Evolutionary conservation across 148 eudicot species (phyloP), one percentile per base, ranked within the genome.

Genomic region (Vaccinium darrowii): DNA sequence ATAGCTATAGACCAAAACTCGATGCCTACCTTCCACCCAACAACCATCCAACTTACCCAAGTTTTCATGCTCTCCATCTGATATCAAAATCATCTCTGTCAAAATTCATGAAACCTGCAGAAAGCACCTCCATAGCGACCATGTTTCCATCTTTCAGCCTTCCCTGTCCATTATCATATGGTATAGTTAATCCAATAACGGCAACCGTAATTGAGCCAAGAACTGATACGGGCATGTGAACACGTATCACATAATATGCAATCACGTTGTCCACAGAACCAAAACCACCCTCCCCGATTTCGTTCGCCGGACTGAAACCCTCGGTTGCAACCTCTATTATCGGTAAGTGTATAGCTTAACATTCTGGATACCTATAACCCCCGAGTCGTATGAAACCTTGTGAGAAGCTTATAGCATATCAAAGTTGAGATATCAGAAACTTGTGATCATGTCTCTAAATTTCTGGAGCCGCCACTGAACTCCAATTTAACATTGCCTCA

Each of bases 241-340:
- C 1, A 27, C 15, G 2, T 10, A 78, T 21, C 33, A 81, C 21
- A 19, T 79, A 49, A 21, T 21, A 9, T 15, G 39, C 43, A 83
- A 21, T 84, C 87, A 93, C 98, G 98, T 94, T 94, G 86, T 90
- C 94, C 71, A 95, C 98, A 21, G 92, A 89, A 89, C 98, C 96
- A 82, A 91, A 95, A 77, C 98, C 98, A 57, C 98, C 98, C 81
- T 89, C 87, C 67, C 98, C 98, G 82, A 95, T 91, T 87, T 92
- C 94, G 78, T 91, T 93, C 13, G 86, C 87, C 30, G 78, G 76
- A 78, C 88, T 90, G 75, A 95, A 95, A 85, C 91, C 86, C 63
- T 83, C 85, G 2, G 98, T 93, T 49, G 98, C 98, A 72, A 23
- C 75, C 83, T 84, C 63, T 94, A 47, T 73, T 95, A 95, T 86